phyloP scores from a whole-genome alignment of 495 filamentous ascomycete species.

The Copromyces sp. region DNA sequence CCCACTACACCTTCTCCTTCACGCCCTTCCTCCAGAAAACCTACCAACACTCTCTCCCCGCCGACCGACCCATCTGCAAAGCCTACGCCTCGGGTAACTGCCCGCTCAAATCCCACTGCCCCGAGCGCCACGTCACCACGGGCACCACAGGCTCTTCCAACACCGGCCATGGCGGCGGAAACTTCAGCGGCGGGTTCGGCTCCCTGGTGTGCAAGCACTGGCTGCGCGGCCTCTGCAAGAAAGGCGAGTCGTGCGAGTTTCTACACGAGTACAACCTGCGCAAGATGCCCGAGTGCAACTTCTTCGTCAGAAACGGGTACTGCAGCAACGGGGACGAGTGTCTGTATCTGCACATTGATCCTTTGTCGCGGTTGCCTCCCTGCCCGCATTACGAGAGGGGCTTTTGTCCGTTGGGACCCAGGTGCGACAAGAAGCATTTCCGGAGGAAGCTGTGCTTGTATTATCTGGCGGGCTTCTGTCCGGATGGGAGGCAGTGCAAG shows the following conservation, averaged over 20 bases:
- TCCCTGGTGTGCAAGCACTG: slow-evolving; percentile 96
- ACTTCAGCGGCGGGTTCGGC: slow-evolving; percentile 37
- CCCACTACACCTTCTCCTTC: slow-evolving; percentile 60
- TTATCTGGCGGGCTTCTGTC: slow-evolving; percentile 92
- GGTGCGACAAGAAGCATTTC: slow-evolving; percentile 80
- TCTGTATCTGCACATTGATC: slow-evolving; percentile 88
- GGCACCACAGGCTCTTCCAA: neutral
- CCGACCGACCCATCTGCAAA: slow-evolving; percentile 70
- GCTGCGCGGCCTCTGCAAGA: slow-evolving; percentile 94
- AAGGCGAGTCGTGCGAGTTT: slow-evolving; percentile 90
- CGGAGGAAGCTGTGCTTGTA: slow-evolving; percentile 66
- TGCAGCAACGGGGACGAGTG: slow-evolving; percentile 96
- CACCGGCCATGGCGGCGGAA: slow-evolving; percentile 10
- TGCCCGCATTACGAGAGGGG: slow-evolving; percentile 95
- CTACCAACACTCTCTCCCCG: slow-evolving; percentile 66
- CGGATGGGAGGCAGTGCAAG: slow-evolving; percentile 66
- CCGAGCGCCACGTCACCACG: slow-evolving; percentile 41
- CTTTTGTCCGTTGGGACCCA: slow-evolving; percentile 82
- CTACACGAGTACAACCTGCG: slow-evolving; percentile 97
- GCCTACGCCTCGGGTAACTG: slow-evolving; percentile 64
- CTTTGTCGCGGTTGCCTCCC: slow-evolving; percentile 64
- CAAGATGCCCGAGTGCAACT: slow-evolving; percentile 95
- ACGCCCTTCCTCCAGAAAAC: slow-evolving; percentile 60
- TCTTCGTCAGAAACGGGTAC: slow-evolving; percentile 78
- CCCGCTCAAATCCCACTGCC: slow-evolving; percentile 63